A percentile compares a stretch with the other conserved stretches of the same genome.
phyloP scores from a whole-genome alignment of 2,329 filamentous ascomycete species.

The Remersonia thermophila region DNA sequence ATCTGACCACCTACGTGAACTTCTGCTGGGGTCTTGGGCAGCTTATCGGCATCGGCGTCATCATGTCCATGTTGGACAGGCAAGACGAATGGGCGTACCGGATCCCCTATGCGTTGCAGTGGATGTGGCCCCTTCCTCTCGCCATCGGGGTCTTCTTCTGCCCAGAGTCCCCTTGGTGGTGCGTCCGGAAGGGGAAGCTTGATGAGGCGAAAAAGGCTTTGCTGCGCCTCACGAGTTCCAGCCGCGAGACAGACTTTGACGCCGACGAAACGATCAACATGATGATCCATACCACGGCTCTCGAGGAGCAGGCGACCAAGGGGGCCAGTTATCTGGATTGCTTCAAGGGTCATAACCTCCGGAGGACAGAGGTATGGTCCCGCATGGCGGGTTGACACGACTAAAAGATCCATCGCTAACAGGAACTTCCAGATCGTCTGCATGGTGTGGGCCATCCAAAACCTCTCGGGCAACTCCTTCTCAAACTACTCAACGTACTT shows the following conservation, averaged over 20 bases:
- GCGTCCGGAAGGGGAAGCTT: constrained; percentile 53
- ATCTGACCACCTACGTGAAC: constrained; percentile 63
- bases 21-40: constrained; percentile 70
- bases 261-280: constrained; percentile 77
- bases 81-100: constrained; percentile 52
- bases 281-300: constrained; percentile 80
- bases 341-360: constrained; percentile 66
- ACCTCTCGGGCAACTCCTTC: constrained; percentile 50
- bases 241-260: constrained; percentile 59
- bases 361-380: constrained; percentile 50
- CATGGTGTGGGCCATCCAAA: constrained; percentile 53
- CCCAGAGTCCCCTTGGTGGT: constrained; percentile 63
- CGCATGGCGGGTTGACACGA: not conserved
- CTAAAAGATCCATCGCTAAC: constrained; percentile 3
- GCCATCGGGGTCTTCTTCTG: constrained; percentile 55
- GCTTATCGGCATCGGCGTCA: constrained; percentile 60
- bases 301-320: constrained; percentile 63
- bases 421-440: constrained; percentile 35
- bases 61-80: constrained; percentile 53
- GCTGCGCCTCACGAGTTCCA: constrained; percentile 49
- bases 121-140: constrained; percentile 64
- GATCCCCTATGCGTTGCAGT: constrained; percentile 61
- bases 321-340: constrained; percentile 71
- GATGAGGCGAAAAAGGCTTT: constrained; percentile 56
- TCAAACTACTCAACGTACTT: constrained; percentile 56